A percentile compares a stretch with the other conserved stretches of the same genome.
Evolutionary conservation across 441 rosid genomes (phyloP).

Genomic region (Euphorbia celastroides): DNA sequence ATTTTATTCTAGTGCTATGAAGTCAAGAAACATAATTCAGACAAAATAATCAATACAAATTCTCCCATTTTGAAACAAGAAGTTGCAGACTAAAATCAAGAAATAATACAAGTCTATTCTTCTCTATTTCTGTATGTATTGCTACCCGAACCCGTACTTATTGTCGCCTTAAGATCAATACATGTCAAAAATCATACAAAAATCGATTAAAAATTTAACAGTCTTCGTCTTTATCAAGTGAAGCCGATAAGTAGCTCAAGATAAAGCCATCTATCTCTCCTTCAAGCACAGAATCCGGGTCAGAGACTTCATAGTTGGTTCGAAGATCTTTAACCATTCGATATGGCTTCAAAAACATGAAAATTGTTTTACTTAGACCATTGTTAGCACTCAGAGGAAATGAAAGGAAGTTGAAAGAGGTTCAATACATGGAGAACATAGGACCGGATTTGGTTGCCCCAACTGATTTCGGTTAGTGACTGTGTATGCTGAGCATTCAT

Average conservation of each 20-base stretch:
- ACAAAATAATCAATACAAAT: too few species aligned
- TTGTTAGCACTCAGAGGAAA: not conserved
- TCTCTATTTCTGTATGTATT: not conserved
- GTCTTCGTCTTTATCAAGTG: slow-evolving; percentile 51
- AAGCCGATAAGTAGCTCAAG: slow-evolving; percentile 73
- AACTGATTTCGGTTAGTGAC: slow-evolving; percentile 81
- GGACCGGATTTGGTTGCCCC: slow-evolving; percentile 94
- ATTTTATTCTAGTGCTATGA: not conserved
- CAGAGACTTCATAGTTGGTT: slow-evolving; percentile 80
- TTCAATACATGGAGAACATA: slow-evolving; percentile 84
- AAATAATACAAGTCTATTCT: not conserved
- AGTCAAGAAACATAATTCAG: too few species aligned
- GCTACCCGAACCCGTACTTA: not conserved
- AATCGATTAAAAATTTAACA: not conserved
- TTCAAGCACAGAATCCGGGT: slow-evolving; percentile 89
- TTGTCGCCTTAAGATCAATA: not conserved
- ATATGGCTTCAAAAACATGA: slow-evolving; percentile 57
- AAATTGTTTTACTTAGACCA: not conserved
- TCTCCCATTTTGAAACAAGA: too few species aligned
- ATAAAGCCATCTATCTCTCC: slow-evolving; percentile 91
- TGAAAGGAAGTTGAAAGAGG: not conserved
- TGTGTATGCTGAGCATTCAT: slow-evolving; percentile 92
- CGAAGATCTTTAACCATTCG: slow-evolving; percentile 94
- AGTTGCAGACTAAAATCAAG: too few species aligned
- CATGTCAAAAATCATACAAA: not conserved